phyloP scores from a whole-genome alignment of 202 grass and related monocot species.

The Musa balbisiana region DNA sequence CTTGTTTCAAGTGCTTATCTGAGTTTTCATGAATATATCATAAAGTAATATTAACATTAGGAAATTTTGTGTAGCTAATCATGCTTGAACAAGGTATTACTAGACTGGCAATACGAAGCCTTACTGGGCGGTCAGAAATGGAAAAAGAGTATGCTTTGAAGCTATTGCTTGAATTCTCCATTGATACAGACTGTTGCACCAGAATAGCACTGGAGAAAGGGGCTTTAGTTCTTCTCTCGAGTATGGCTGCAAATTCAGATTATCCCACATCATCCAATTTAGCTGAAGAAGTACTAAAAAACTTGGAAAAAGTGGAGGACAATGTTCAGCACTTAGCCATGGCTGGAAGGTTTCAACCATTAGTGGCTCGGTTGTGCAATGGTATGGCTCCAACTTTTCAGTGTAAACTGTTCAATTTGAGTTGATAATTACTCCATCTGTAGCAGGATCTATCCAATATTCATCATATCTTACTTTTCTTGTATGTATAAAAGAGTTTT shows the following conservation, averaged over 20 bases:
- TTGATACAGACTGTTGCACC: constrained; percentile 1
- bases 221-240: constrained; percentile 20
- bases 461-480: too few species aligned
- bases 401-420: not conserved
- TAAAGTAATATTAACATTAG: not conserved
- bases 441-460: too few species aligned
- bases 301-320: constrained; percentile 12
- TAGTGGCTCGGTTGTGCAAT: constrained; percentile 5
- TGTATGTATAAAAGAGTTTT: too few species aligned
- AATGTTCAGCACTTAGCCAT: constrained; percentile 13
- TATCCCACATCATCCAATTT: constrained; percentile 12
- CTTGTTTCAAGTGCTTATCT: too few species aligned
- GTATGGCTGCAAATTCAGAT: constrained; percentile 3
- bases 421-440: too few species aligned
- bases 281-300: constrained; percentile 10
- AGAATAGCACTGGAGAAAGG: constrained; percentile 17
- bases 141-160: constrained; percentile 17
- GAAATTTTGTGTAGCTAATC: constrained; percentile 6
- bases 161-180: constrained; percentile 17
- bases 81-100: constrained; percentile 15
- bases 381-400: constrained; percentile 2
- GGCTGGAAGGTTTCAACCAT: constrained; percentile 21
- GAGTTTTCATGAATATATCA: not conserved
- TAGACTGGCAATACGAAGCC: constrained; percentile 10
- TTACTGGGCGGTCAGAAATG: constrained; percentile 9